phyloP scores from a whole-genome alignment of 345 rosid genomes.

The Melastoma malabathricum region DNA sequence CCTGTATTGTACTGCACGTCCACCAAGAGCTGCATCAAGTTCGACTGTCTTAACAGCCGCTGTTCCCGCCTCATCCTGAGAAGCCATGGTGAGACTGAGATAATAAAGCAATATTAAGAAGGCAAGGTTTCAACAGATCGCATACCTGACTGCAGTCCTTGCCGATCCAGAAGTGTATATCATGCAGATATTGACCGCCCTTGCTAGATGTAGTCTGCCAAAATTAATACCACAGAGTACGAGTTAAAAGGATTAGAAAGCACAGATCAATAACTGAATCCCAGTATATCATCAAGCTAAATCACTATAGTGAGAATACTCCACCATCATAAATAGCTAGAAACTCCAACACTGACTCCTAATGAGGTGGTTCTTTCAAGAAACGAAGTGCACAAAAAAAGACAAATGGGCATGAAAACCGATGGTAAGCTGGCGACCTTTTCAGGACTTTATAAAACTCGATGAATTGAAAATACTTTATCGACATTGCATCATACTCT shows the following conservation, averaged over 20 bases:
- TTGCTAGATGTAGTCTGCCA: slow-evolving; percentile 66
- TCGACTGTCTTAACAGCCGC: slow-evolving; percentile 96
- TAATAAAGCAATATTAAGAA: slow-evolving; percentile 2
- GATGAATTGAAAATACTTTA: too few relatives aligned
- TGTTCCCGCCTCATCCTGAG: slow-evolving; percentile 96
- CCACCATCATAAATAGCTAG: too few relatives aligned
- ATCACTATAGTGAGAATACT: too few relatives aligned
- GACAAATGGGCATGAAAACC: too few relatives aligned
- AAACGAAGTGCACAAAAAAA: too few relatives aligned
- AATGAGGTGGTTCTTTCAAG: too few relatives aligned
- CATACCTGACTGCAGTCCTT: slow-evolving; percentile 92
- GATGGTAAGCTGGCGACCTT: too few relatives aligned
- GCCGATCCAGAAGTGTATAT: slow-evolving; percentile 98
- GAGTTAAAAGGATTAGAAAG: slow-evolving; percentile 8
- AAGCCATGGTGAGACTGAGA: slow-evolving; percentile 1
- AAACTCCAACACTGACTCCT: too few relatives aligned
- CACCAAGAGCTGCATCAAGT: slow-evolving; percentile 92
- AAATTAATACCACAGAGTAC: slow-evolving; percentile 5
- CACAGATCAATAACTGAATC: background rate
- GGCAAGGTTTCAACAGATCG: background rate
- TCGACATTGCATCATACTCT: too few relatives aligned
- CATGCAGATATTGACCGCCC: slow-evolving; percentile 73
- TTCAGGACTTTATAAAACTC: too few relatives aligned
- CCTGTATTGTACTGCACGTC: slow-evolving; percentile 96
- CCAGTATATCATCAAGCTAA: background rate